Percentiles rank a stretch among this genome's conserved stretches.
These are phyloP conservation scores for Sanghuangporus sanghuang DNA, from an alignment of 1,284 basidiomycete genomes.

Conservation along the genomic window DNA sequence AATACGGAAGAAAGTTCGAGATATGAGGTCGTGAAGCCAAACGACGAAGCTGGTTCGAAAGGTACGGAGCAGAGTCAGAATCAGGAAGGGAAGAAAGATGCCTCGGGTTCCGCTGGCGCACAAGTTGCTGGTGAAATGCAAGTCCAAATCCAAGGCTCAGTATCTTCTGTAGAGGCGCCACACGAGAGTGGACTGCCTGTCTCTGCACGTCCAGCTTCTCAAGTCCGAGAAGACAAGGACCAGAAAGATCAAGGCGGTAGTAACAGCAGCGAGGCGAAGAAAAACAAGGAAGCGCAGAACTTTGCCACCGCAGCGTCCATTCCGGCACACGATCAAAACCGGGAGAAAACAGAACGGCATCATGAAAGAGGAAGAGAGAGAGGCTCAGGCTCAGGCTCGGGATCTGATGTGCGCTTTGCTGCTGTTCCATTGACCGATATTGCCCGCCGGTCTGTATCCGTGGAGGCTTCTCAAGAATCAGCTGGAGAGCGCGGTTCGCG, in stretches of 20 bases:
- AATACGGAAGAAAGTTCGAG: not conserved
- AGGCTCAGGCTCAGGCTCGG: too few relatives aligned
- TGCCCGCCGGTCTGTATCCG: not conserved
- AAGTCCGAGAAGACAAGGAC: too few relatives aligned
- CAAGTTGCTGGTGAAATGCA: too few relatives aligned
- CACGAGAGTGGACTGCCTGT: not conserved
- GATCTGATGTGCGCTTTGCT: not conserved
- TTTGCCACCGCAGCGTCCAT: not conserved
- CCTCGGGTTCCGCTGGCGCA: not conserved
- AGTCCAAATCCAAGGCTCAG: not conserved
- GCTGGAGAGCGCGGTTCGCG: not conserved
- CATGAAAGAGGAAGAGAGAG: not conserved
- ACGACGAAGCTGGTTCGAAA: not conserved
- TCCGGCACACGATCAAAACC: not conserved
- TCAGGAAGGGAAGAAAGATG: not conserved
- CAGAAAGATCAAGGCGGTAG: not conserved
- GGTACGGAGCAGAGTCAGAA: not conserved
- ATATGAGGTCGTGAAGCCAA: not conserved
- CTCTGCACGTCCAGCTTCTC: not conserved
- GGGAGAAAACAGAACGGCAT: not conserved
- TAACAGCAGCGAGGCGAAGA: not conserved
- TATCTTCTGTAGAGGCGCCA: too few relatives aligned
- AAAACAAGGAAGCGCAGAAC: not conserved
- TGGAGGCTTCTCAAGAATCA: not conserved
- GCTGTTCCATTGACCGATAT: slow-evolving; percentile 8